phyloP scores from a whole-genome alignment of 306 rosid genomes.

The Casuarina equisetifolia region DNA sequence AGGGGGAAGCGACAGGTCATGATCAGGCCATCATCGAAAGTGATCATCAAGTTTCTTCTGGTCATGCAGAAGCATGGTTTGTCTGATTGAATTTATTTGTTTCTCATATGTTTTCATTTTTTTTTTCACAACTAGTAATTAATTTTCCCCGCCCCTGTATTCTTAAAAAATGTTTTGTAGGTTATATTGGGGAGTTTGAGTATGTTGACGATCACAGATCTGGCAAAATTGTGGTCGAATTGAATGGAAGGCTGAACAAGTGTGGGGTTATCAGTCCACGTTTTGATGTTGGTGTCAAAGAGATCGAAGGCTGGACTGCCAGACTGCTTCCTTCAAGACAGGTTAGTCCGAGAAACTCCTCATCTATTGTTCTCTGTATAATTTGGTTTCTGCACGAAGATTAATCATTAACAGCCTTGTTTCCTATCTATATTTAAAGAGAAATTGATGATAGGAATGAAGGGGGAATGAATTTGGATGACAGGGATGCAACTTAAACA shows the following conservation, averaged over 20 bases:
- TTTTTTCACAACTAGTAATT: background rate
- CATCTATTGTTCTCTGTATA: background rate
- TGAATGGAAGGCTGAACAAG: constrained; percentile 65
- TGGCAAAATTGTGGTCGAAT: constrained; percentile 65
- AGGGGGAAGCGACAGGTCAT: constrained; percentile 48
- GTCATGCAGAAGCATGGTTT: constrained; percentile 63
- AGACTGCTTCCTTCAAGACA: constrained; percentile 68
- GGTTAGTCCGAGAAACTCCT: constrained; percentile 27
- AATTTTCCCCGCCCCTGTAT: background rate
- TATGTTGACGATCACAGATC: constrained; percentile 63
- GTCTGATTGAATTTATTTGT: background rate
- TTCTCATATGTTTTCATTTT: background rate
- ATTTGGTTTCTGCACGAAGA: background rate
- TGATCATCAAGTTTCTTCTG: constrained; percentile 39
- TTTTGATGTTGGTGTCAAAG: constrained; percentile 63
- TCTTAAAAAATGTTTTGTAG: constrained; percentile 15
- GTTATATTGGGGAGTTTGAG: constrained; percentile 66
- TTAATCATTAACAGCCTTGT: background rate
- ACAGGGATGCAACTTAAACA: background rate
- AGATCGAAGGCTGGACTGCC: constrained; percentile 68
- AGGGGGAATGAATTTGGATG: background rate
- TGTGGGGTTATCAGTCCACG: constrained; percentile 79
- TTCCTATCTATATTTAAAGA: background rate
- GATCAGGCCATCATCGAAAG: constrained; percentile 46
- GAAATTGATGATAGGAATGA: background rate